These are phyloP conservation scores for Backusella luteola DNA, from an alignment of 192 early-diverging fungal genomes.

Conservation along the genomic window DNA sequence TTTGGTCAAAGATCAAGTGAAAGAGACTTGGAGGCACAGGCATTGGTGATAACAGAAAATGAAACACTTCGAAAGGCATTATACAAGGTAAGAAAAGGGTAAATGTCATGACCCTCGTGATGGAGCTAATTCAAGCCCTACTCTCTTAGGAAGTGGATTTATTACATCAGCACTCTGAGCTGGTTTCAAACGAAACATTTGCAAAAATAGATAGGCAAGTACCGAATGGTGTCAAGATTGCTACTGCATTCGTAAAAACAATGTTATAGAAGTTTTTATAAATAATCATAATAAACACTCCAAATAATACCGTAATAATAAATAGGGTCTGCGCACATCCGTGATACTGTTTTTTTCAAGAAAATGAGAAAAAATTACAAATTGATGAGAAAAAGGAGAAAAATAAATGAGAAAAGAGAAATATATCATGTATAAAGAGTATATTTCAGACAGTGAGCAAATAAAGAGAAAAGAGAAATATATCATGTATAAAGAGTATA, in stretches of 20 bases:
- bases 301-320: neutral
- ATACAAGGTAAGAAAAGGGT: constrained; percentile 38
- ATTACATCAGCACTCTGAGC: constrained; percentile 42
- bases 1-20: constrained; percentile 89
- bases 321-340: too few relatives aligned
- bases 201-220: constrained; percentile 48
- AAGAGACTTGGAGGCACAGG: constrained; percentile 89
- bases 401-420: too few relatives aligned
- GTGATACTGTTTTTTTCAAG: too few relatives aligned
- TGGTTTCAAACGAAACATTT: constrained; percentile 53
- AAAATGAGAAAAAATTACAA: too few relatives aligned
- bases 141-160: constrained; percentile 47
- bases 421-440: too few relatives aligned
- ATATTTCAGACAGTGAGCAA: too few relatives aligned
- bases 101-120: too few relatives aligned
- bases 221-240: constrained; percentile 49
- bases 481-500: too few relatives aligned
- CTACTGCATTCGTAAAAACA: constrained; percentile 53
- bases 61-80: constrained; percentile 49
- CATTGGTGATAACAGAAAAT: constrained; percentile 72
- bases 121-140: neutral
- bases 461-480: too few relatives aligned
- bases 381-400: too few relatives aligned
- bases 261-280: constrained; percentile 50
- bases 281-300: neutral